Percentiles rank a stretch among this genome's conserved stretches.
These are phyloP conservation scores for Neonectria sp. DNA, from an alignment of 2,329 filamentous ascomycete genomes.

Conservation along the genomic window DNA sequence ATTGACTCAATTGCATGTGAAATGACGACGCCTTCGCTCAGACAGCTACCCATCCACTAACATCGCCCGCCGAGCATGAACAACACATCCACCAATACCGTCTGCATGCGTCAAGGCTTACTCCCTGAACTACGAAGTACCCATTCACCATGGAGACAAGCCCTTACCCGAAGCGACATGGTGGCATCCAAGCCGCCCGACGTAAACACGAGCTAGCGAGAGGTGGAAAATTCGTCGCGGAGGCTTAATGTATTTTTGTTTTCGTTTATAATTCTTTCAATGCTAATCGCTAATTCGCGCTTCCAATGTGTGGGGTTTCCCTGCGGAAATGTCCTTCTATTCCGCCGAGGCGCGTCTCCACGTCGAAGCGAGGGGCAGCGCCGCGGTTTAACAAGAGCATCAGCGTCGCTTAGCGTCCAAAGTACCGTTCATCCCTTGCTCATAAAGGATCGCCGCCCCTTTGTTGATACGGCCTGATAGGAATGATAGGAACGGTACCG, in stretches of 20 bases:
- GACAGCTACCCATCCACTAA: neutral
- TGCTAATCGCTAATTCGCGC: neutral
- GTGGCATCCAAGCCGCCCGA: neutral
- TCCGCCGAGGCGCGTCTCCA: neutral
- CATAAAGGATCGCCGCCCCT: neutral
- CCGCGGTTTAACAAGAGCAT: too few species aligned
- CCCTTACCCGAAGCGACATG: neutral
- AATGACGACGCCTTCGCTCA: neutral
- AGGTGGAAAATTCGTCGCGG: constrained; percentile 10
- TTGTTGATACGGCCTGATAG: neutral
- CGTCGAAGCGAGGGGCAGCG: neutral
- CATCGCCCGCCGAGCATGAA: neutral
- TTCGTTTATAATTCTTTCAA: neutral
- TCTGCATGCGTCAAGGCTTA: neutral
- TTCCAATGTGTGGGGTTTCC: neutral
- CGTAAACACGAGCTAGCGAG: constrained; percentile 8
- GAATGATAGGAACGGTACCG: neutral
- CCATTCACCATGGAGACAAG: neutral
- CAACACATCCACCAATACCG: neutral
- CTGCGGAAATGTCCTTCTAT: neutral
- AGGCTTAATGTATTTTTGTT: constrained; percentile 13
- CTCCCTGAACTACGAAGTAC: neutral
- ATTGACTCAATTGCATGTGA: neutral
- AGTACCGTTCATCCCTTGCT: neutral
- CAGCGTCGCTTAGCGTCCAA: neutral